Evolutionary conservation across 192 early-diverging fungal genomes (phyloP).

Genomic region (Bifiguratus adelaidae): DNA sequence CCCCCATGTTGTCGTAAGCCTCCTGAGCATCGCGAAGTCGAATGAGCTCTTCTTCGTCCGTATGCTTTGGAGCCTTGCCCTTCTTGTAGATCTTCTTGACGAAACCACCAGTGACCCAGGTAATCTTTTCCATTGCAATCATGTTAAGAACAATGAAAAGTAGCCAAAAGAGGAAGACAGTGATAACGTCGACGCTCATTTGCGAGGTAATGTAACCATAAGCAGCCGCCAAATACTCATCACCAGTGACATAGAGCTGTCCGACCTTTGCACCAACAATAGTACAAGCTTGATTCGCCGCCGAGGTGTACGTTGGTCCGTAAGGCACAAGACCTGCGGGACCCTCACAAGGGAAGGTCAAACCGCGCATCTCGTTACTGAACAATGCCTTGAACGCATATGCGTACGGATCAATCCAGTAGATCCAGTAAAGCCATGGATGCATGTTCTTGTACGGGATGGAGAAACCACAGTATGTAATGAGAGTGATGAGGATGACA

Average conservation of each 20-base stretch:
- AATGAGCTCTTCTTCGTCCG: constrained; percentile 11
- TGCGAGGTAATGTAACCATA: constrained; percentile 38
- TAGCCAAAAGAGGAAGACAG: constrained; percentile 33
- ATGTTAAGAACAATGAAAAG: constrained; percentile 28
- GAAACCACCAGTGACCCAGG: constrained; percentile 41
- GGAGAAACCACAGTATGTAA: constrained; percentile 56
- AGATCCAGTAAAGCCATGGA: too few relatives aligned
- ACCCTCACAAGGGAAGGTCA: constrained; percentile 4
- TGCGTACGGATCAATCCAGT: constrained; percentile 56
- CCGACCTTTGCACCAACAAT: constrained; percentile 40
- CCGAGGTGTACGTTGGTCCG: constrained; percentile 32
- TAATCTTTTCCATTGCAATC: constrained; percentile 50
- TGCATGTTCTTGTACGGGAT: too few relatives aligned
- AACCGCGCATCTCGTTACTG: constrained; percentile 53
- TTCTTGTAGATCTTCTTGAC: constrained; percentile 37
- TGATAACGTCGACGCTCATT: constrained; percentile 47
- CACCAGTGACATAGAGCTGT: constrained; percentile 28
- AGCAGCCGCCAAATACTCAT: constrained; percentile 33
- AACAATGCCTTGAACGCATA: constrained; percentile 58
- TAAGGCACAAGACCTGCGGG: constrained; percentile 23
- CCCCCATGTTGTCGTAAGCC: constrained; percentile 23
- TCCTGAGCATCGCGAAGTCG: constrained; percentile 13
- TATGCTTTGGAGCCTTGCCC: constrained; percentile 15
- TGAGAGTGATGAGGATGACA: constrained; percentile 39
- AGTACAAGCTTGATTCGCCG: constrained; percentile 40